A percentile compares a stretch with the other conserved stretches of the same genome.
These are phyloP conservation scores for Lipomyces mesembrius DNA, from an alignment of 805 yeast species.

Conservation along the genomic window DNA sequence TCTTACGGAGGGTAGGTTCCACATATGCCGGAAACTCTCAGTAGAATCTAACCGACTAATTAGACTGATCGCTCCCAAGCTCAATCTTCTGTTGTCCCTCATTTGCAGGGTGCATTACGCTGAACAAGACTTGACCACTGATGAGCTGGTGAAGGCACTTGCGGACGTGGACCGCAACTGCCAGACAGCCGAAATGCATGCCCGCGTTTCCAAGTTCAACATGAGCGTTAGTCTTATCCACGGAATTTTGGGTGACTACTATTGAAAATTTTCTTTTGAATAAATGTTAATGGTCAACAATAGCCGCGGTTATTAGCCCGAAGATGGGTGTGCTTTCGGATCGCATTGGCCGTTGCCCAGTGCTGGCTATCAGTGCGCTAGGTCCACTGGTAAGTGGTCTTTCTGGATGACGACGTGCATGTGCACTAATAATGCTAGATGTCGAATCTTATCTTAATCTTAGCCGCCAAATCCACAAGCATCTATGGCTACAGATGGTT, in stretches of 20 bases:
- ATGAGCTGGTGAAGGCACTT: not conserved
- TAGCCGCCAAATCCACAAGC: constrained; percentile 21
- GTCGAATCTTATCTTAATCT: constrained; percentile 16
- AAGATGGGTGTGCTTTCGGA: constrained; percentile 33
- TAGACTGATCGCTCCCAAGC: constrained; percentile 32
- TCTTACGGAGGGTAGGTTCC: constrained; percentile 28
- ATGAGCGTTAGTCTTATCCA: constrained; percentile 26
- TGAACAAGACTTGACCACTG: constrained; percentile 4
- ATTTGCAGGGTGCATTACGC: constrained; percentile 25
- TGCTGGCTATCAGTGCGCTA: constrained; percentile 21
- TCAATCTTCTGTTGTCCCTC: constrained; percentile 23
- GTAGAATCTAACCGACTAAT: not conserved
- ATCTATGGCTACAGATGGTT: constrained; percentile 43
- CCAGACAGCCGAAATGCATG: constrained; percentile 33
- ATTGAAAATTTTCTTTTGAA: not conserved
- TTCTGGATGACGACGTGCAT: not conserved
- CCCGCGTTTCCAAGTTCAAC: constrained; percentile 25
- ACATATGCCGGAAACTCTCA: not conserved
- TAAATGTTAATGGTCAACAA: not conserved
- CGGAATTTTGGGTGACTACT: constrained; percentile 21
- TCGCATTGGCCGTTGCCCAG: constrained; percentile 31
- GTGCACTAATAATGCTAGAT: constrained; percentile 1
- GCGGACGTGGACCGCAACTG: constrained; percentile 30
- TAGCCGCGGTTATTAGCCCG: constrained; percentile 32
- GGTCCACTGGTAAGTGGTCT: constrained; percentile 18